Base-by-base conservation (phyloP, 345 rosid species). In the Raphanus sativus region DNA sequence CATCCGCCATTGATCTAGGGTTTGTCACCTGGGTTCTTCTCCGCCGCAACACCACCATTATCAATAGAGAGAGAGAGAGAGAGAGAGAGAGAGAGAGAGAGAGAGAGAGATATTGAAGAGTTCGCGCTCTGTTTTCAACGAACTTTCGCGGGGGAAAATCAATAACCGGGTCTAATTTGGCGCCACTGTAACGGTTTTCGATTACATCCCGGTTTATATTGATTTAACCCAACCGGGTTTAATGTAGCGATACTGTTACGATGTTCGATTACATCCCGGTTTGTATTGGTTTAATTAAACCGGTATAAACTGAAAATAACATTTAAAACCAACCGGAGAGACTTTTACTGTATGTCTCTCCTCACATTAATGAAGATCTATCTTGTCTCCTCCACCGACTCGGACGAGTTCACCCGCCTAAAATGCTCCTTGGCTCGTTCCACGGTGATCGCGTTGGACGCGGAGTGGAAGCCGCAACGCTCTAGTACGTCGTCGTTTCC, bases 381-480 rank as follows among this genome's bases (percentile, higher is more conserved):
- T 50, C 55, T 50, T 5, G 55, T 50, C 70, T 50, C 87, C 0
- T 77, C 88, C 58, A 75, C 85, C 64, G 90, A 89, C 75, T 89
- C 94, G 54, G 42, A 87, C 84, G 97, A 90, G 93, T 91, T 91
- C 86, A 69, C 84, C 72, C 89, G 62, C 70, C 73, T 91, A 13
- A 83, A 86, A 64, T 80, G 78, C 75, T 32, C 85, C 56, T 75
- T 91, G 67, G 71, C 87, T 85, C 87, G 83, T 62, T 87, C 91
- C 50, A 82, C 91, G 5, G 12, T 90, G 85, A 77, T 94, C 65
- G 96, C 82, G 0, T 88, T 91, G 72, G 98, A 94, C 74, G 98
- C 55, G 21, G 55, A 93, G 58, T 94, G 98, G 98, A 91, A 89
- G 73, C 97, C 97, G 3, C 62, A 66, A 25, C 84, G 84, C 33